Evolutionary conservation across 2,329 filamentous ascomycete genomes (phyloP).

Genomic region (Monosporascus sp.): DNA sequence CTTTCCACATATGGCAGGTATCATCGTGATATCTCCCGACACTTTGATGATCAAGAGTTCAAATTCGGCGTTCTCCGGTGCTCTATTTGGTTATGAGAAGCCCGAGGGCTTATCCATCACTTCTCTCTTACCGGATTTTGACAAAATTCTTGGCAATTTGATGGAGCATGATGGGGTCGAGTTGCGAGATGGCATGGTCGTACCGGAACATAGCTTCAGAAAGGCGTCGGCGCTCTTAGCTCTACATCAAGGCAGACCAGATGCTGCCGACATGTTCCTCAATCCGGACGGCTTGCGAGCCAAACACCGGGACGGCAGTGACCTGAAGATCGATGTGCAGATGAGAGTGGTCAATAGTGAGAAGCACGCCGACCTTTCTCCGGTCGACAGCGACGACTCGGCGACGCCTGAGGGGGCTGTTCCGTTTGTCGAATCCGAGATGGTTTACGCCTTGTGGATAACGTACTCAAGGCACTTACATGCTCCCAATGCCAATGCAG

Average conservation of each 20-base stretch:
- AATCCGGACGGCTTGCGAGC: slow-evolving; percentile 80
- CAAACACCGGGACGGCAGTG: slow-evolving; percentile 82
- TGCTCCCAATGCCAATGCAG: slow-evolving; percentile 56
- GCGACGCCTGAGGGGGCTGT: slow-evolving; percentile 37
- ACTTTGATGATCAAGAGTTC: slow-evolving; percentile 81
- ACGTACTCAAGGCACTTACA: slow-evolving; percentile 94
- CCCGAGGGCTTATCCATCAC: slow-evolving; percentile 77
- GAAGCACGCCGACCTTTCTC: slow-evolving; percentile 44
- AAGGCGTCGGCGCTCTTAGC: slow-evolving; percentile 80
- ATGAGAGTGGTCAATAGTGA: slow-evolving; percentile 95
- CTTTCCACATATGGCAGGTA: slow-evolving; percentile 95
- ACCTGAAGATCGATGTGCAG: slow-evolving; percentile 91
- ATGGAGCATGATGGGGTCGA: slow-evolving; percentile 81
- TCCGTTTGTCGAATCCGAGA: slow-evolving; percentile 57
- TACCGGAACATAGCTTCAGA: slow-evolving; percentile 93
- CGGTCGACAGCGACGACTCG: slow-evolving; percentile 24
- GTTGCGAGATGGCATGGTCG: slow-evolving; percentile 87
- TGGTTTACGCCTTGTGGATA: slow-evolving; percentile 94
- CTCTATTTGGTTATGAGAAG: slow-evolving; percentile 82
- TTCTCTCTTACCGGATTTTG: slow-evolving; percentile 80
- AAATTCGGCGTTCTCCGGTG: slow-evolving; percentile 89
- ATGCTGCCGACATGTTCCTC: slow-evolving; percentile 74
- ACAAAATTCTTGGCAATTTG: slow-evolving; percentile 73
- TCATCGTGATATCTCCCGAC: slow-evolving; percentile 82
- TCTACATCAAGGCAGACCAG: slow-evolving; percentile 74